Evolutionary conservation across 78 protist species (phyloP).

Genomic region (Capsaspora owczarzaki): DNA sequence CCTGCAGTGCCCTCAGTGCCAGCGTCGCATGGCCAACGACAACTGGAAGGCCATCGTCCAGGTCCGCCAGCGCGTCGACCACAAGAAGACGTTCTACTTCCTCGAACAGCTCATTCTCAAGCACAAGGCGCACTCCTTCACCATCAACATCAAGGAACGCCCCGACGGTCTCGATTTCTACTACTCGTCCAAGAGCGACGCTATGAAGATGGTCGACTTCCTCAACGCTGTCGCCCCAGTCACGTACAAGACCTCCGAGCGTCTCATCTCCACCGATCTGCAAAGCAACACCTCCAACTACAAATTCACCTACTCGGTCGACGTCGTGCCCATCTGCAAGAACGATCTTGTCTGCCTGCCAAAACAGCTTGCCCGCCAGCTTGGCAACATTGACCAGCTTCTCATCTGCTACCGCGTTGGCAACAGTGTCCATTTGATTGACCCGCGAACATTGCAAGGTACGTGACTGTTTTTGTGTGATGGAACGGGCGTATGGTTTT

Average conservation of each 20-base stretch:
- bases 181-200: conserved; percentile 67
- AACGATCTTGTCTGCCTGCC: conserved; percentile 93
- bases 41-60: conserved; percentile 91
- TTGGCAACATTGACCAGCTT: conserved; percentile 65
- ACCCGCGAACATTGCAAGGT: conserved; percentile 73
- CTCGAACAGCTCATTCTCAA: conserved; percentile 96
- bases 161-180: conserved; percentile 93
- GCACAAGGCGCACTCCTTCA: conserved; percentile 75
- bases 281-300: conserved; percentile 73
- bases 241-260: conserved; percentile 46
- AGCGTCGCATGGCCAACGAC: conserved; percentile 75
- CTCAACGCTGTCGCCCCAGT: conserved; percentile 64
- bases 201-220: conserved; percentile 73
- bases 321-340: conserved; percentile 90
- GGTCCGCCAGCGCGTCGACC: conserved; percentile 90
- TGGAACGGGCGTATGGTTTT: background rate
- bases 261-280: conserved; percentile 77
- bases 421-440: conserved; percentile 62
- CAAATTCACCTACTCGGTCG: conserved; percentile 82
- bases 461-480: background rate
- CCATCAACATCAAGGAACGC: conserved; percentile 40
- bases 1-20: conserved; percentile 85
- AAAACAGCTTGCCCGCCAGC: conserved; percentile 16
- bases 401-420: conserved; percentile 56
- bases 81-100: conserved; percentile 89